phyloP scores from a whole-genome alignment of 352 stramenopile species.

The Globisporangium spiculum region DNA sequence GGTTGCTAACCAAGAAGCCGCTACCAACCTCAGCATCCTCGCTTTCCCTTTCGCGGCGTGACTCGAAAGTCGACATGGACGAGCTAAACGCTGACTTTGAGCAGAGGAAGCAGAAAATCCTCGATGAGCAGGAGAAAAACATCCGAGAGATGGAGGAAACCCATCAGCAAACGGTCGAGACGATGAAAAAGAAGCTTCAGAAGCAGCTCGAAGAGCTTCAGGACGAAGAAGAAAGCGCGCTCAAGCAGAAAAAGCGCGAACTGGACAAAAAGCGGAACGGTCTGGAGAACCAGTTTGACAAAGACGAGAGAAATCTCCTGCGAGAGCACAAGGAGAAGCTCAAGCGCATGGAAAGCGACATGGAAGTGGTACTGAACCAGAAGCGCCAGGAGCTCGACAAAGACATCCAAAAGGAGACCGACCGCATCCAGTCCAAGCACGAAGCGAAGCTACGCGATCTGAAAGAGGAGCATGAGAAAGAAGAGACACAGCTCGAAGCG shows the following conservation, averaged over 20 bases:
- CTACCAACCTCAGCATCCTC: conserved; percentile 26
- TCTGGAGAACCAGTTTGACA: conserved; percentile 68
- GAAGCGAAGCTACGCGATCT: conserved; percentile 46
- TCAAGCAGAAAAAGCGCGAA: conserved; percentile 61
- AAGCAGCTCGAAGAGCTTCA: conserved; percentile 48
- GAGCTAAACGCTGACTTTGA: conserved; percentile 33
- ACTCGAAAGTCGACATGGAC: conserved; percentile 41
- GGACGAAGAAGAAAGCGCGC: conserved; percentile 49
- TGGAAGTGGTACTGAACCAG: conserved; percentile 33
- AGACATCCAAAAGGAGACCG: conserved; percentile 41
- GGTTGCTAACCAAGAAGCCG: conserved; percentile 48
- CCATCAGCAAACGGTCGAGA: conserved; percentile 34
- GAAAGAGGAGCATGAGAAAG: conserved; percentile 31
- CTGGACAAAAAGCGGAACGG: conserved; percentile 68
- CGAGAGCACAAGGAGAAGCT: conserved; percentile 62
- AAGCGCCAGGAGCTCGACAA: conserved; percentile 64
- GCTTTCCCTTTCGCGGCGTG: conserved; percentile 19
- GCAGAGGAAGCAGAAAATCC: conserved; percentile 45
- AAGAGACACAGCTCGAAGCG: conserved; percentile 33
- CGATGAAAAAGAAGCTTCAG: conserved; percentile 45
- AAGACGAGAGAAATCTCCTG: conserved; percentile 49
- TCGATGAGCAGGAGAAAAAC: conserved; percentile 37
- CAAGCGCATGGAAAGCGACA: conserved; percentile 55
- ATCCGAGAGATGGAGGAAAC: conserved; percentile 33
- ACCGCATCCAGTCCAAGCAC: conserved; percentile 38